phyloP scores from a whole-genome alignment of 163 green algal species.

The Trebouxiophyceae sp. region DNA sequence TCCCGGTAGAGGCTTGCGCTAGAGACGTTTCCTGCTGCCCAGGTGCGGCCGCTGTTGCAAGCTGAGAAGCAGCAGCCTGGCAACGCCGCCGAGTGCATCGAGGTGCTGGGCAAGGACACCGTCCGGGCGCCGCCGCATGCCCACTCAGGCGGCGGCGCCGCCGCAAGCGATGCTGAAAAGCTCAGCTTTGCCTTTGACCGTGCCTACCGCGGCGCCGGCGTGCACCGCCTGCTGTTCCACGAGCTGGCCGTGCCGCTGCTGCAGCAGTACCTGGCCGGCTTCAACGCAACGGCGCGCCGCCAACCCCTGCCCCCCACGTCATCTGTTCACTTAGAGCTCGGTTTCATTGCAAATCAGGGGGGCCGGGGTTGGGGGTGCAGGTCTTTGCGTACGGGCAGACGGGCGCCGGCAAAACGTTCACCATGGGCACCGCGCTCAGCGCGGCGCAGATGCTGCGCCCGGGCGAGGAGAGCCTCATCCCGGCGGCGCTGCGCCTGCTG shows the following conservation, averaged over 20 bases:
- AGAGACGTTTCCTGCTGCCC: background rate
- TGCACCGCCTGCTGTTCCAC: conserved; percentile 12
- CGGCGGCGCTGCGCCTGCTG: conserved; percentile 9
- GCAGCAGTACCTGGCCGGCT: conserved; percentile 30
- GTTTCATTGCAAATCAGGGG: background rate
- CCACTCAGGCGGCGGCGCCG: background rate
- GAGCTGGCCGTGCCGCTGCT: conserved; percentile 26
- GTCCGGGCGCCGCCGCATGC: background rate
- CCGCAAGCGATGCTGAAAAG: background rate
- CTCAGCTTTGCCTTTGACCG: conserved; percentile 28
- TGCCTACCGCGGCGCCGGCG: background rate
- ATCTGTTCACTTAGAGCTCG: background rate
- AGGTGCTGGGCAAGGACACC: too few species aligned
- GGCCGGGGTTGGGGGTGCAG: background rate
- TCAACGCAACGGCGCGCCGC: conserved; percentile 23
- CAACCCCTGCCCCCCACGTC: background rate
- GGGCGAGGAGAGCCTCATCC: conserved; percentile 18
- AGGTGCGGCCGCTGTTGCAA: background rate
- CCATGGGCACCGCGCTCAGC: conserved; percentile 26
- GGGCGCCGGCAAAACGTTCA: conserved; percentile 37
- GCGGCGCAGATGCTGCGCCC: conserved; percentile 10
- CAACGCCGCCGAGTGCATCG: too few species aligned
- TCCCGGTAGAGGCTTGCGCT: background rate
- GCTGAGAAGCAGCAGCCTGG: background rate
- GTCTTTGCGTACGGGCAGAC: conserved; percentile 44